Conservation (phyloP, 1,284 basidiomycete genomes). For the Pholiota adiposa region DNA sequence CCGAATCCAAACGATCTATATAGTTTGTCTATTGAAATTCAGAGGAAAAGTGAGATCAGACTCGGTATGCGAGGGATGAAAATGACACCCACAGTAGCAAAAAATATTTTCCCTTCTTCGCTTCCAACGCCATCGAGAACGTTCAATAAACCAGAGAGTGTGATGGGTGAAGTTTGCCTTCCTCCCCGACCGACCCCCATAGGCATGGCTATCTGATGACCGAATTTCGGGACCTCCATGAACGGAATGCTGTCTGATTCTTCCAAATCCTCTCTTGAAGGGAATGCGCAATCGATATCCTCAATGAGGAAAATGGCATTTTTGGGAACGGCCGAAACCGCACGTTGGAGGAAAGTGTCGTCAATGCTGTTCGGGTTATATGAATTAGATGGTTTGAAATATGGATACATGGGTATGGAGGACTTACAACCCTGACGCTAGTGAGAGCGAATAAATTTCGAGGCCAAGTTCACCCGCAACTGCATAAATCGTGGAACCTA, state of each 20-base stretch:
- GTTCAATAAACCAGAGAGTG: conserved; percentile 56
- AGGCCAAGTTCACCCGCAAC: conserved; percentile 61
- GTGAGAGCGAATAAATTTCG: conserved; percentile 60
- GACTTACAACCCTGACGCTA: conserved; percentile 52
- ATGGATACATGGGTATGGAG: not conserved
- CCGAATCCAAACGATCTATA: conserved; percentile 54
- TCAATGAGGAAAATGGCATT: conserved; percentile 55
- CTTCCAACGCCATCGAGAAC: conserved; percentile 59
- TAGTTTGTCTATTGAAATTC: conserved; percentile 48
- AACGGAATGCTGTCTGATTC: conserved; percentile 17
- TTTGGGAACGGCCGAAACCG: conserved; percentile 50
- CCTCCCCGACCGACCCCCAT: conserved; percentile 4
- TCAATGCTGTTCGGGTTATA: conserved; percentile 44
- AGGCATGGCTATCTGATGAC: conserved; percentile 18
- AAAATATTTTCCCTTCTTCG: conserved; percentile 59
- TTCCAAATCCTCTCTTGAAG: conserved; percentile 45
- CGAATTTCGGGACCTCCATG: conserved; percentile 15
- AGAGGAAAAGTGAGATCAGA: not conserved
- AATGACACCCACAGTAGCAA: conserved; percentile 48
- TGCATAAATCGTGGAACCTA: conserved; percentile 61
- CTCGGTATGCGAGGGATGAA: not conserved
- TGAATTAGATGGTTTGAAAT: not conserved
- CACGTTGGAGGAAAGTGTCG: conserved; percentile 47
- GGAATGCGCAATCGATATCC: conserved; percentile 61
- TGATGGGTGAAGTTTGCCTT: conserved; percentile 38